These are phyloP conservation scores for Fusarium cyanostomum DNA, from an alignment of 2,329 filamentous ascomycete genomes.

Conservation along the genomic window DNA sequence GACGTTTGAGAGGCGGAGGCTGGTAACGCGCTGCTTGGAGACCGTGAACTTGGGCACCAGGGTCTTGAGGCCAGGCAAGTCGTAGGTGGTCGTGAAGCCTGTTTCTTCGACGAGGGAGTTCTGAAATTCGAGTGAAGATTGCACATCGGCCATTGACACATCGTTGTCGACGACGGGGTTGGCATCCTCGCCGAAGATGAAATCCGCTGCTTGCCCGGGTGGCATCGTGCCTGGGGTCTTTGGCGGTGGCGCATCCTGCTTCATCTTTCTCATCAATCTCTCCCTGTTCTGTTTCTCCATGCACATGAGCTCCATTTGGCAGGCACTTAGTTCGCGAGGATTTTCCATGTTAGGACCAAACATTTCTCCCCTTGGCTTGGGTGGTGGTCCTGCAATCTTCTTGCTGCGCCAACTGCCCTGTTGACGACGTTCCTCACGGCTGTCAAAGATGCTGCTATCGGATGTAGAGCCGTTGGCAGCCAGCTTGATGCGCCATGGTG, in stretches of 20 bases:
- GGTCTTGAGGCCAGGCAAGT: conserved; percentile 66
- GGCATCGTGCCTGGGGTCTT: not conserved
- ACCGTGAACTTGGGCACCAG: conserved; percentile 60
- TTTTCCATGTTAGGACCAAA: conserved; percentile 7
- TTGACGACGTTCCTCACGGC: conserved; percentile 51
- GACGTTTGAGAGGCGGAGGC: conserved; percentile 60
- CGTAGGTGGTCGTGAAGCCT: conserved; percentile 69
- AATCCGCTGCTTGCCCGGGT: not conserved
- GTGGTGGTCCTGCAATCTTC: conserved; percentile 52
- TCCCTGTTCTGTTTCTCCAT: conserved; percentile 90
- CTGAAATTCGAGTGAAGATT: conserved; percentile 46
- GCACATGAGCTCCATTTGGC: conserved; percentile 88
- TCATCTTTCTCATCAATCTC: conserved; percentile 67
- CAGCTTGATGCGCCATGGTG: conserved; percentile 66
- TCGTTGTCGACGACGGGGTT: conserved; percentile 46
- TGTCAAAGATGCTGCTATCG: conserved; percentile 48
- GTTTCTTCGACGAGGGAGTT: conserved; percentile 67
- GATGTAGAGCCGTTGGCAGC: conserved; percentile 40
- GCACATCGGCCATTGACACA: conserved; percentile 49
- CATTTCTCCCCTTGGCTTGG: conserved; percentile 6
- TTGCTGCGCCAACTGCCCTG: conserved; percentile 44
- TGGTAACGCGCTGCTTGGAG: conserved; percentile 68
- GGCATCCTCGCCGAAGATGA: not conserved
- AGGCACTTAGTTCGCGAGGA: conserved; percentile 59
- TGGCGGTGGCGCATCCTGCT: not conserved